phyloP scores from a whole-genome alignment of 2,329 filamentous ascomycete species.

The Penicillium digitatum region DNA sequence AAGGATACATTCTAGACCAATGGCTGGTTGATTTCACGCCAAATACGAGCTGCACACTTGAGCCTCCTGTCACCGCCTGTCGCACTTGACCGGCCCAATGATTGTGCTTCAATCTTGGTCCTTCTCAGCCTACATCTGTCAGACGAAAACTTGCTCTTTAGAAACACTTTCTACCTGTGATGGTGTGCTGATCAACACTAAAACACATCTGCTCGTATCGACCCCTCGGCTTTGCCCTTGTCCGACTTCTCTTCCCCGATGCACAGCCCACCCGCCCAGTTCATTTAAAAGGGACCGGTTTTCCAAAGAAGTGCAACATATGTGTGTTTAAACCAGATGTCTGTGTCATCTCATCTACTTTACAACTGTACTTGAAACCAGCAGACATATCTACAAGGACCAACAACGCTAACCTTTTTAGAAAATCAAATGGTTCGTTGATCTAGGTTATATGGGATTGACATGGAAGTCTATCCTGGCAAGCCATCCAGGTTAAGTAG shows the following conservation, averaged over 20 bases:
- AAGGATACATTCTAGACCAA: background rate
- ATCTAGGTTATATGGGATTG: background rate
- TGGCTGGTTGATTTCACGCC: background rate
- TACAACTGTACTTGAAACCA: background rate
- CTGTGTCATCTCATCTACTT: background rate
- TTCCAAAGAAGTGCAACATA: background rate
- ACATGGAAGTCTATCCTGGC: background rate
- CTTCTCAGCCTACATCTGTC: background rate
- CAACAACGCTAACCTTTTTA: background rate
- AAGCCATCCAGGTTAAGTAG: background rate
- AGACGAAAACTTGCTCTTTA: background rate
- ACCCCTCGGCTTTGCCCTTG: background rate
- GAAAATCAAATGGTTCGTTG: background rate
- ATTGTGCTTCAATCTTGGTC: background rate
- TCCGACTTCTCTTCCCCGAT: background rate
- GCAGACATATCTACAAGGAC: background rate
- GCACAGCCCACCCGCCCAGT: slow-evolving; percentile 1
- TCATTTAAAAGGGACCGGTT: background rate
- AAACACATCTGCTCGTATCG: background rate
- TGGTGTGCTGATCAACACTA: background rate
- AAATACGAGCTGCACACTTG: slow-evolving; percentile 5
- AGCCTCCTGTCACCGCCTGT: slow-evolving; percentile 3
- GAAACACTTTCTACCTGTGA: background rate
- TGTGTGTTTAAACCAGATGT: background rate
- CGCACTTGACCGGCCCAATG: background rate